Evolutionary conservation across 352 stramenopile species (phyloP).

Genomic region (Phytophthora hibernalis): DNA sequence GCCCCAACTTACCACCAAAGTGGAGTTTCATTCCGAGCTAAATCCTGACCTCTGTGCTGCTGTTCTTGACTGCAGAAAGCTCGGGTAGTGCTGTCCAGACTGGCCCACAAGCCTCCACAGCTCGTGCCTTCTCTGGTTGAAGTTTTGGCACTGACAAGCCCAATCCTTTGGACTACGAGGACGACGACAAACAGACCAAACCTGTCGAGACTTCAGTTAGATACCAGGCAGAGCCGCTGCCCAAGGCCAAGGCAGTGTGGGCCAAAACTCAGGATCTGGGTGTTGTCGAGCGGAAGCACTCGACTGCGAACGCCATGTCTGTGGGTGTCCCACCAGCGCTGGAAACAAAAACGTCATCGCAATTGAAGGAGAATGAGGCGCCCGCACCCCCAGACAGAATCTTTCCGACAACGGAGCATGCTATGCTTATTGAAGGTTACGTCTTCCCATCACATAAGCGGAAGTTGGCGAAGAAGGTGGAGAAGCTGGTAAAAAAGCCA

Average conservation of each 20-base stretch:
- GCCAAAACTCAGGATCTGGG: conserved; percentile 77
- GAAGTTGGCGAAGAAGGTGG: conserved; percentile 76
- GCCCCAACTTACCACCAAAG: background rate
- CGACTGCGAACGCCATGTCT: conserved; percentile 37
- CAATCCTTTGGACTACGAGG: conserved; percentile 72
- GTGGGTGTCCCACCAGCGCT: conserved; percentile 34
- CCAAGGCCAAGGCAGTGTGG: conserved; percentile 74
- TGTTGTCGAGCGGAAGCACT: conserved; percentile 64
- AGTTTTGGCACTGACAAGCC: conserved; percentile 80
- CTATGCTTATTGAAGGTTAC: conserved; percentile 84
- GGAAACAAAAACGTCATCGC: conserved; percentile 16
- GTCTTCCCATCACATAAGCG: conserved; percentile 86
- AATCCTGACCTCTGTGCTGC: conserved; percentile 6
- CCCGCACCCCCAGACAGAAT: conserved; percentile 44
- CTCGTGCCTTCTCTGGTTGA: conserved; percentile 80
- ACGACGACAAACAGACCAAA: conserved; percentile 30
- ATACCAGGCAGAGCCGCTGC: conserved; percentile 24
- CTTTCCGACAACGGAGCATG: conserved; percentile 66
- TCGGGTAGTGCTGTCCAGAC: conserved; percentile 60
- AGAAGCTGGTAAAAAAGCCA: conserved; percentile 58
- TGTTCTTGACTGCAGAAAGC: conserved; percentile 60
- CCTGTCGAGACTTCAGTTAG: background rate
- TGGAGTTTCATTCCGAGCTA: background rate
- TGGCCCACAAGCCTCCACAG: conserved; percentile 81
- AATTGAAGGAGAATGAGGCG: conserved; percentile 56